A percentile compares a stretch with the other conserved stretches of the same genome.
These are phyloP conservation scores for Candida andamanensis DNA, from an alignment of 805 yeast species.

Conservation along the genomic window DNA sequence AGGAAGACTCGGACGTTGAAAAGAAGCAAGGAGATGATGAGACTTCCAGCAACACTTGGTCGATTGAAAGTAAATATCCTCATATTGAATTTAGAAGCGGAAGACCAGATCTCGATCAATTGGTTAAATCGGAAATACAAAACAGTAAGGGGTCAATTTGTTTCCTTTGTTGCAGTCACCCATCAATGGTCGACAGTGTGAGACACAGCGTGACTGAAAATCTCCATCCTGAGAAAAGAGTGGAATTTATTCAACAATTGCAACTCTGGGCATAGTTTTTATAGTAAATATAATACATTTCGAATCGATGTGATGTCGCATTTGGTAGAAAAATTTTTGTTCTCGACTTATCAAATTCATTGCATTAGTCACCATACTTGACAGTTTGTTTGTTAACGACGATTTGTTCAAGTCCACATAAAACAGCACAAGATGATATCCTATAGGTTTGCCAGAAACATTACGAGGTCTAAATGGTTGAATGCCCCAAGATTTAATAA, in stretches of 20 bases:
- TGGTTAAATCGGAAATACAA: constrained; percentile 34
- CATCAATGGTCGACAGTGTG: constrained; percentile 50
- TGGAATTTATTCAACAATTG: constrained; percentile 71
- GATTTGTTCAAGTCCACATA: constrained; percentile 1
- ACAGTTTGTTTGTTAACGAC: background rate
- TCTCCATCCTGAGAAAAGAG: constrained; percentile 40
- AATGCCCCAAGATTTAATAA: too few relatives aligned
- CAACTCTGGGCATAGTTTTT: constrained; percentile 65
- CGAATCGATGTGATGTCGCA: too few relatives aligned
- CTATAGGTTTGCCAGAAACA: too few relatives aligned
- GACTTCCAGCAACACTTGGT: constrained; percentile 2
- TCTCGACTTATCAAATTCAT: constrained; percentile 6
- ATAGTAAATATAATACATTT: too few relatives aligned
- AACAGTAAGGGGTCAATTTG: constrained; percentile 42
- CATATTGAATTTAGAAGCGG: constrained; percentile 39
- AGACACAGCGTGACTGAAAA: constrained; percentile 44
- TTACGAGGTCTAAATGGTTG: too few relatives aligned
- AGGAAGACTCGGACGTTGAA: constrained; percentile 5
- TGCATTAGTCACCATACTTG: constrained; percentile 6
- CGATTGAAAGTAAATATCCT: constrained; percentile 14
- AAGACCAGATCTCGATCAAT: constrained; percentile 42
- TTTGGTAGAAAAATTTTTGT: too few relatives aligned
- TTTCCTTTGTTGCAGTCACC: constrained; percentile 61
- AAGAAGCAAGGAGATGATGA: constrained; percentile 9
- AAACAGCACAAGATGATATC: too few relatives aligned